Percentiles rank a stretch among this genome's conserved stretches.
Conservation (phyloP, 345 rosid genomes). For the Aquilaria yunnanensis region DNA sequence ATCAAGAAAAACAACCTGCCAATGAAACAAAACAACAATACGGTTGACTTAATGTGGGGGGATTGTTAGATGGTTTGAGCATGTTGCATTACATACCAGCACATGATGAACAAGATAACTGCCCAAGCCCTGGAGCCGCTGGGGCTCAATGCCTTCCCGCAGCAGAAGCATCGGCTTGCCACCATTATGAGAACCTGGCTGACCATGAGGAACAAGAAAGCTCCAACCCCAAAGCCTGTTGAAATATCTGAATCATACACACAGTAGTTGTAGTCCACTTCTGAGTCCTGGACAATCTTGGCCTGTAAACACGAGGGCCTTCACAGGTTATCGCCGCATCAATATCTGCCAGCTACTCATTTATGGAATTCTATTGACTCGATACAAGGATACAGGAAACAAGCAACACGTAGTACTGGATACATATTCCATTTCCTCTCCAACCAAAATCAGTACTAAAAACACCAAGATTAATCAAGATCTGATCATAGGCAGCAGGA, state of each 20-base stretch:
- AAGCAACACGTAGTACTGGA: too few species aligned
- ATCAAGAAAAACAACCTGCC: constrained; percentile 75
- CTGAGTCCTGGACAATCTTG: constrained; percentile 37
- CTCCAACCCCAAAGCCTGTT: constrained; percentile 82
- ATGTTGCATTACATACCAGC: constrained; percentile 51
- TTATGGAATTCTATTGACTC: too few species aligned
- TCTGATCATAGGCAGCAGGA: too few species aligned
- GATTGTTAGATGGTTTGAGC: too few species aligned
- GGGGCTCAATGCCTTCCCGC: constrained; percentile 73
- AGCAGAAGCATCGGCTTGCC: constrained; percentile 93
- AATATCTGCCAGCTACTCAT: background rate
- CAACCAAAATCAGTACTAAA: too few species aligned
- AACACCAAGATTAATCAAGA: too few species aligned
- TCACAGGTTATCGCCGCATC: background rate
- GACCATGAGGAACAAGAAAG: constrained; percentile 63
- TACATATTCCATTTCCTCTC: too few species aligned
- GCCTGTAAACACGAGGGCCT: constrained; percentile 42
- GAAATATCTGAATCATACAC: constrained; percentile 83
- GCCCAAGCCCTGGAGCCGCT: constrained; percentile 90
- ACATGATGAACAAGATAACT: constrained; percentile 66
- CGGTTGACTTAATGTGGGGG: too few species aligned
- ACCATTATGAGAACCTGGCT: constrained; percentile 79
- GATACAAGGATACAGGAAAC: too few species aligned
- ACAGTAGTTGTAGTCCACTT: constrained; percentile 47
- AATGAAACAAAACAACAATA: constrained; percentile 7